Conservation (phyloP, 257 asterid genomes). For the Solanum peruvianum region DNA sequence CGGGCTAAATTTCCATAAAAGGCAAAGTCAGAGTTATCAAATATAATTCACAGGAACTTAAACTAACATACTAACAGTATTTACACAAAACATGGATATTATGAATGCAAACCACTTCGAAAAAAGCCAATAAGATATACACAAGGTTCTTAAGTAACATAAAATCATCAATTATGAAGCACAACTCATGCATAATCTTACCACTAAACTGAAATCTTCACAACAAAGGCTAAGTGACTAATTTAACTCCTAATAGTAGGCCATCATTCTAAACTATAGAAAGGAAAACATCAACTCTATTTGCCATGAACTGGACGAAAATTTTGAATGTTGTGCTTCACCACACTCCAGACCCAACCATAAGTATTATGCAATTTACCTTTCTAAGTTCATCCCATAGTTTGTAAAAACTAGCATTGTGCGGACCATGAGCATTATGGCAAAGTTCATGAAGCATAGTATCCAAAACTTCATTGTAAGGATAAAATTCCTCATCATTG, state of each 20-base stretch:
- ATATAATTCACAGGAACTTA: neutral
- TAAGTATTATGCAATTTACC: conserved; percentile 15
- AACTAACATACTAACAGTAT: neutral
- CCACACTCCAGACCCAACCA: neutral
- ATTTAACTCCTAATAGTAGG: neutral
- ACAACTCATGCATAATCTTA: neutral
- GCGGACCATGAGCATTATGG: conserved; percentile 83
- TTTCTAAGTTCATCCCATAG: conserved; percentile 91
- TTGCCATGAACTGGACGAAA: neutral
- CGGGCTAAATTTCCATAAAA: neutral
- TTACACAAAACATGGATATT: neutral
- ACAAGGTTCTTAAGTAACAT: neutral
- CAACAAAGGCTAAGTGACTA: neutral
- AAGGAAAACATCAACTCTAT: neutral
- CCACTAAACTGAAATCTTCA: neutral
- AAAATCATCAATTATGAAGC: neutral
- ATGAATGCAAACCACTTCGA: neutral
- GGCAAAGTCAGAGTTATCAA: neutral
- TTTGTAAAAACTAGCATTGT: conserved; percentile 76
- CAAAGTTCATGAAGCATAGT: conserved; percentile 98
- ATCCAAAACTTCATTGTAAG: conserved; percentile 63
- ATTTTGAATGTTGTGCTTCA: neutral
- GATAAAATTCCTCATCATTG: conserved; percentile 64
- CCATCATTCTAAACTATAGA: neutral
- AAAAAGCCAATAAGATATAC: neutral